phyloP scores from a whole-genome alignment of 2,329 filamentous ascomycete species.

The Xylariaceae sp. region DNA sequence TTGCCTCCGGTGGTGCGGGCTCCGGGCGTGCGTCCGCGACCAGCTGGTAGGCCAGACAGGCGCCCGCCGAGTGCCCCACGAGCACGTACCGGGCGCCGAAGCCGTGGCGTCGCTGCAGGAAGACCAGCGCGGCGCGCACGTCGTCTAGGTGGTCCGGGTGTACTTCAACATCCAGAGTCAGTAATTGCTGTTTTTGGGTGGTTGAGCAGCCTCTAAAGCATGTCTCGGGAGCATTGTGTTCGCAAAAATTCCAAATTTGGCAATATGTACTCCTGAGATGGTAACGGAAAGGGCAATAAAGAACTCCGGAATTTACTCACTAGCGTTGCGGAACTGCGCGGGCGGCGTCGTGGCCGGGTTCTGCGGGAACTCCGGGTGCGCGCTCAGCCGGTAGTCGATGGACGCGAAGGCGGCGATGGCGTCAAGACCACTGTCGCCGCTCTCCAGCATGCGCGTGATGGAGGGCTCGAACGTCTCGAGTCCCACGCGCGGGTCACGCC shows the following conservation, averaged over 20 bases:
- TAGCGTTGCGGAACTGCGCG: conserved; percentile 44
- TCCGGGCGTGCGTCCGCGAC: conserved; percentile 47
- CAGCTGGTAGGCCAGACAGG: conserved; percentile 64
- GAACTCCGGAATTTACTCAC: no score
- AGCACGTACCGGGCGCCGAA: conserved; percentile 55
- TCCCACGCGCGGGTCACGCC: conserved; percentile 60
- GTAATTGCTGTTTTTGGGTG: no score
- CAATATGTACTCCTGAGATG: no score
- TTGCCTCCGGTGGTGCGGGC: conserved; percentile 49
- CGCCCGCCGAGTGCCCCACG: conserved; percentile 65
- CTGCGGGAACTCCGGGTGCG: conserved; percentile 51
- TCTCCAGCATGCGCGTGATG: conserved; percentile 45
- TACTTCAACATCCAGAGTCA: no score
- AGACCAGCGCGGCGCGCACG: conserved; percentile 53
- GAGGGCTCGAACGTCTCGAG: conserved; percentile 50
- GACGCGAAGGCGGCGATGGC: conserved; percentile 64
- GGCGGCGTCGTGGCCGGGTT: conserved; percentile 43
- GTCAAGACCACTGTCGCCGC: not conserved
- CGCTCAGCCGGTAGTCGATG: conserved; percentile 65
- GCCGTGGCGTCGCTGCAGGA: conserved; percentile 49
- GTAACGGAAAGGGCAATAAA: no score
- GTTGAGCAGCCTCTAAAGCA: no score
- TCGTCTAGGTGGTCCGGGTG: conserved; percentile 67
- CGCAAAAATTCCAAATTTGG: no score
- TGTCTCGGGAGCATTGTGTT: no score